Evolutionary conservation across 495 filamentous ascomycete species (phyloP), one percentile per base, ranked within the genome.

Genomic region (Daldinia loculata): DNA sequence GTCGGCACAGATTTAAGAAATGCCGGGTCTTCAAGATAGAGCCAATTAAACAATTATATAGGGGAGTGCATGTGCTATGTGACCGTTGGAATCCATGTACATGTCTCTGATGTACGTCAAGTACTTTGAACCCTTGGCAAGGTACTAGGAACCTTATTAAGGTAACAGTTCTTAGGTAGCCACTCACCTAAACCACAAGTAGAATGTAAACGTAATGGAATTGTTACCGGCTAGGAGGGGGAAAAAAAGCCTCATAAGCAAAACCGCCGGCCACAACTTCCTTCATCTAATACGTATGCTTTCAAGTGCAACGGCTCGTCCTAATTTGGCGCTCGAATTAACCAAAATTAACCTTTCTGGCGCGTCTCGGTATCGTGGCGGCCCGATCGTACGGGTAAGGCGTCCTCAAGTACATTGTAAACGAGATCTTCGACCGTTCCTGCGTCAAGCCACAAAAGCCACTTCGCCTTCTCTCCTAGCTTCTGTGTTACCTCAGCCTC

Each of bases 121-220:
- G 24, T 17, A 43, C 27, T 24, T 22, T 22, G 43, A 12, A 48
- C 43, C 19, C 17, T 24, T 24, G 19, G 19, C 43, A 24, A 48
- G 19, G 43, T 24, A 24, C 43, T 48, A 48, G 19, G 7, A n/a
- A n/a, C n/a, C n/a, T n/a, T n/a, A n/a, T 7, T 17, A 8, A 6
- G 39, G 15, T 41, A 41, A 9, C 6, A 17, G 8, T 19, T 36
- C 30, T 12, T 39, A n/a, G n/a, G n/a, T n/a, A 26, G 32, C 12
- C 32, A 48, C 19, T 24, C 17, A 8, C 55, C 65, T 62, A 69
- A 59, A 51, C 53, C 9, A 30, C 26, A 53, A 29, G 1, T 22
- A 39, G 41, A 59, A 59, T 45, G 52, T 66, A 68, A 68, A 72
- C 64, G 70, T 72, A 72, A 72, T 72, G 24, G 70, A 67, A 61